Evolutionary conservation across 768 basidiomycete genomes (phyloP).

Genomic region (Leccinum pellstonianum): DNA sequence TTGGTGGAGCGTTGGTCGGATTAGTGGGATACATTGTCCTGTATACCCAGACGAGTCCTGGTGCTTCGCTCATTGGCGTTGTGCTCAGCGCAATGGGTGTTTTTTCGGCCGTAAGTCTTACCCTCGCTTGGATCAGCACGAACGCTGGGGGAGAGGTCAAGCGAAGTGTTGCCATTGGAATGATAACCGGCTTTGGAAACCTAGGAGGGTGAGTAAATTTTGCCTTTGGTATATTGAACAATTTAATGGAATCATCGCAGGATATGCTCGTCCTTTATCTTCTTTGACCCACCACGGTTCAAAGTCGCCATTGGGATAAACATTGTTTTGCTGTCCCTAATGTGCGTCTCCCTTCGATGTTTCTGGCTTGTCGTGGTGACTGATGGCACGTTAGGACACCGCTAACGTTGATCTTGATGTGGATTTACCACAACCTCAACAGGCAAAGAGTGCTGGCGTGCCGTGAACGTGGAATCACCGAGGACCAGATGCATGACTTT

Average conservation of each 20-base stretch:
- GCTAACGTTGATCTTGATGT: conserved; percentile 40
- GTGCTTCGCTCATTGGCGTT: conserved; percentile 39
- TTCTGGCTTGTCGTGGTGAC: conserved; percentile 21
- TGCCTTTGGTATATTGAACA: neutral
- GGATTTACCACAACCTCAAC: conserved; percentile 47
- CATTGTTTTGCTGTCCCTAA: conserved; percentile 27
- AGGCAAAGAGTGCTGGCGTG: conserved; percentile 45
- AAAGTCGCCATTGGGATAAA: conserved; percentile 32
- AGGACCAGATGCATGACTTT: conserved; percentile 39
- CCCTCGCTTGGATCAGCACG: conserved; percentile 50
- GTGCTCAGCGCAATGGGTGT: conserved; percentile 50
- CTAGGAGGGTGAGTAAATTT: conserved; percentile 45
- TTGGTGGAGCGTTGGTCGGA: conserved; percentile 37
- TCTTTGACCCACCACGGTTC: conserved; percentile 38
- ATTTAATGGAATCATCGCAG: conserved; percentile 18
- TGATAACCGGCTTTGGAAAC: conserved; percentile 55
- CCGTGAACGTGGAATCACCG: conserved; percentile 41
- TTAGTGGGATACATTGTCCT: conserved; percentile 50
- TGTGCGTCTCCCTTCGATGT: conserved; percentile 16
- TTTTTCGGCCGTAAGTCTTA: conserved; percentile 42
- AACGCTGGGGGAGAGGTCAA: conserved; percentile 56
- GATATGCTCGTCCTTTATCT: conserved; percentile 41
- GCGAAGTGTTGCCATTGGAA: conserved; percentile 47
- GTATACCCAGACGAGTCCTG: conserved; percentile 33
- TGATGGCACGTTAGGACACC: conserved; percentile 36